Percentiles rank a stretch among this genome's conserved stretches.
phyloP scores from a whole-genome alignment of 176 grass and related monocot species.

The maize (Zea mays) region DNA sequence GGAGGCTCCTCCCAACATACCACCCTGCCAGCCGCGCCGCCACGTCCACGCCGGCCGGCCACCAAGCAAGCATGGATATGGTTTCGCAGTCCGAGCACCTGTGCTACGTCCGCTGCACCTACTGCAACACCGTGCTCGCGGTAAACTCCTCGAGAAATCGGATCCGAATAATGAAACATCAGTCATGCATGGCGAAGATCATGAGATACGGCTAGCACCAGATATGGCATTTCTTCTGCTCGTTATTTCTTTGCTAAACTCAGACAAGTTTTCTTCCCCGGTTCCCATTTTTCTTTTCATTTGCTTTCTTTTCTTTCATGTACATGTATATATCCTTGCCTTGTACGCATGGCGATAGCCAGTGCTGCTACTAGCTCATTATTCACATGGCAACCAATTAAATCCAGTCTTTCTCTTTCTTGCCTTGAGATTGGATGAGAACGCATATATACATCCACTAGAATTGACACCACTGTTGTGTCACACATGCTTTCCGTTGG shows the following conservation, averaged over 20 bases:
- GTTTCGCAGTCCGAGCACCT: constrained; percentile 75
- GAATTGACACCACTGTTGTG: constrained; percentile 36
- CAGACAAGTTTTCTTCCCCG: background rate
- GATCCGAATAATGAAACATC: background rate
- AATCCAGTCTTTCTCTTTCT: background rate
- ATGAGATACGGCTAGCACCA: constrained; percentile 1
- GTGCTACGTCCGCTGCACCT: constrained; percentile 92
- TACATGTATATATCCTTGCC: too few species aligned
- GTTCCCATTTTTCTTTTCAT: constrained; percentile 8
- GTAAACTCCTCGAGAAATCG: constrained; percentile 77
- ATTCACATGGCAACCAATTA: background rate
- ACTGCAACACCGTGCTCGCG: constrained; percentile 86
- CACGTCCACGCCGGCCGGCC: background rate
- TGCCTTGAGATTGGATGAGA: constrained; percentile 14
- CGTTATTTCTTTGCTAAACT: background rate
- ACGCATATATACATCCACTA: background rate
- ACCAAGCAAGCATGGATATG: constrained; percentile 55
- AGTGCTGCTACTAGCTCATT: background rate
- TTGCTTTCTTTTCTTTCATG: background rate
- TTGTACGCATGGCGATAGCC: background rate
- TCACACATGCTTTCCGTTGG: constrained; percentile 14
- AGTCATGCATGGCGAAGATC: background rate
- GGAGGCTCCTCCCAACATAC: background rate
- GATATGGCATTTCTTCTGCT: constrained; percentile 24
- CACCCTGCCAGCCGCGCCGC: background rate